Conservation (phyloP, 2,329 filamentous ascomycete species). For the Boeremia exigua region DNA sequence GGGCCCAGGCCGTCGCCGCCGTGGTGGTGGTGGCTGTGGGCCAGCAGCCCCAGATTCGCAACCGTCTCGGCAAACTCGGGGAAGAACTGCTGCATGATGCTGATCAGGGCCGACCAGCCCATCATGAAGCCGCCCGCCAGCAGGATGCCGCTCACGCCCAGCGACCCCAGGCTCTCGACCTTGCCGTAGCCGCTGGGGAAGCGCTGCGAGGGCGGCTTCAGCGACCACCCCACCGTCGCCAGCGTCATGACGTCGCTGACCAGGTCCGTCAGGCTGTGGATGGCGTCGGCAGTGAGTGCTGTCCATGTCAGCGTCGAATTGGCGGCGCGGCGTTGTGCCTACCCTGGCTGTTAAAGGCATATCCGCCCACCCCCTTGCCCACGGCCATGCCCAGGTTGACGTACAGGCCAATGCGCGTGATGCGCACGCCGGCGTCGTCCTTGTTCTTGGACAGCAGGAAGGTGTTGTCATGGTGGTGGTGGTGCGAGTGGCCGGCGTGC, state of each 20-base stretch:
- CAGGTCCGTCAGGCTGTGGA: constrained; percentile 93
- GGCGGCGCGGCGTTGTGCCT: constrained; percentile 10
- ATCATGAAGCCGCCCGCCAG: constrained; percentile 90
- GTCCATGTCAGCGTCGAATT: constrained; percentile 28
- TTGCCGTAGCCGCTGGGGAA: constrained; percentile 96
- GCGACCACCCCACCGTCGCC: constrained; percentile 90
- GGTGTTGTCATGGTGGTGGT: constrained; percentile 83
- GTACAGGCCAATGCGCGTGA: constrained; percentile 85
- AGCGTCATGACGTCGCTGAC: constrained; percentile 94
- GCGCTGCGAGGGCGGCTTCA: constrained; percentile 79
- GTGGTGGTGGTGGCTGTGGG: constrained; percentile 69
- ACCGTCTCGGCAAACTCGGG: constrained; percentile 53
- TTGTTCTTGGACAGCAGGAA: constrained; percentile 83
- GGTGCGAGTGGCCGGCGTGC: constrained; percentile 60
- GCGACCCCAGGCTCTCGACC: constrained; percentile 91
- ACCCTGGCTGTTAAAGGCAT: constrained; percentile 88
- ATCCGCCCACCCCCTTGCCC: constrained; percentile 89
- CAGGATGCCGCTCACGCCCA: constrained; percentile 91
- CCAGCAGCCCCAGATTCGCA: constrained; percentile 52
- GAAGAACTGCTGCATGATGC: constrained; percentile 59
- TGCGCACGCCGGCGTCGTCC: constrained; percentile 90
- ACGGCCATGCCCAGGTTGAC: constrained; percentile 95
- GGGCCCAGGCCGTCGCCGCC: constrained; percentile 68
- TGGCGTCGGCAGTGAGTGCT: constrained; percentile 88
- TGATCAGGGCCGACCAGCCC: constrained; percentile 71